Evolutionary conservation across 2,329 filamentous ascomycete species (phyloP).

Genomic region (Scedosporium apiospermum): DNA sequence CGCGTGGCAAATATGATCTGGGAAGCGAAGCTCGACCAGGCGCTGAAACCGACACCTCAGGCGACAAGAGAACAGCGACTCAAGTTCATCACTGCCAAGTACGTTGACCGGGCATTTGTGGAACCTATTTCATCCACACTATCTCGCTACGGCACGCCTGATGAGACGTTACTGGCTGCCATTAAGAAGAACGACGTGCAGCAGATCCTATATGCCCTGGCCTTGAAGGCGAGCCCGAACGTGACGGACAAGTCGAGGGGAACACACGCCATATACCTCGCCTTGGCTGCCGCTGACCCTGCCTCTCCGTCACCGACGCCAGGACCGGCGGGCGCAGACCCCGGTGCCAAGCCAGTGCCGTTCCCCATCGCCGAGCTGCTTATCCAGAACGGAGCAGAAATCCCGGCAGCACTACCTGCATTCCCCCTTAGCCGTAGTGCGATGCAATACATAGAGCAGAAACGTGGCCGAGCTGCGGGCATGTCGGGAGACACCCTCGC

Average conservation of each 20-base stretch:
- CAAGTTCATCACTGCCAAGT: constrained; percentile 93
- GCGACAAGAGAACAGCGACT: constrained; percentile 83
- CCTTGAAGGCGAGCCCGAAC: constrained; percentile 80
- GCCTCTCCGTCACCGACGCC: constrained; percentile 56
- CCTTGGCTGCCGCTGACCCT: constrained; percentile 85
- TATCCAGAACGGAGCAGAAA: constrained; percentile 86
- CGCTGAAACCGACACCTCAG: constrained; percentile 62
- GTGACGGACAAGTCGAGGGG: constrained; percentile 74
- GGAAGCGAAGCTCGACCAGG: constrained; percentile 74
- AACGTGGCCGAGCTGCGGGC: constrained; percentile 37
- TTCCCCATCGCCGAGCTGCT: constrained; percentile 89
- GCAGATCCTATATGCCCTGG: constrained; percentile 82
- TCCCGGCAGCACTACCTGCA: constrained; percentile 64
- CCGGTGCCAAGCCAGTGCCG: constrained; percentile 45
- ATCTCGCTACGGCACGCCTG: constrained; percentile 66
- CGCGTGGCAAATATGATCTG: constrained; percentile 93
- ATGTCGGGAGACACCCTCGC: constrained; percentile 40
- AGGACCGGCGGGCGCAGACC: constrained; percentile 29
- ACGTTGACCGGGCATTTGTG: constrained; percentile 75
- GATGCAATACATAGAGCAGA: constrained; percentile 77
- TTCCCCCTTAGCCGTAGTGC: constrained; percentile 78
- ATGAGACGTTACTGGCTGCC: constrained; percentile 82
- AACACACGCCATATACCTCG: constrained; percentile 83
- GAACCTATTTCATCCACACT: constrained; percentile 66
- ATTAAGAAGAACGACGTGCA: constrained; percentile 97